Evolutionary conservation across 352 stramenopile genomes (phyloP).

Genomic region (Pythium sp.): DNA sequence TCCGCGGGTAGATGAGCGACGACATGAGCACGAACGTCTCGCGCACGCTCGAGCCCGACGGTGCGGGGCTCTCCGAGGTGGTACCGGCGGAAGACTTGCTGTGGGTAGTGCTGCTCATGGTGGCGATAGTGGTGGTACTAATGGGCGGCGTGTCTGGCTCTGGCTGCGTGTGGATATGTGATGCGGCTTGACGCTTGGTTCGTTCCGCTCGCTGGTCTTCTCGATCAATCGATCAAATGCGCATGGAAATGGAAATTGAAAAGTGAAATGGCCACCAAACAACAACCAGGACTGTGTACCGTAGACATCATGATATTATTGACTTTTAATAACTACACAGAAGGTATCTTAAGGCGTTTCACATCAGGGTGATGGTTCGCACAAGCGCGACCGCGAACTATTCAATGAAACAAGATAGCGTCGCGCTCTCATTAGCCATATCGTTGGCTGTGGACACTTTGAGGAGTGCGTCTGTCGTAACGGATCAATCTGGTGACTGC

Average conservation of each 20-base stretch:
- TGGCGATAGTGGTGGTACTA: background rate
- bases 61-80: conserved; percentile 3
- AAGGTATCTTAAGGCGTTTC: background rate
- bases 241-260: background rate
- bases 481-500: too few relatives aligned
- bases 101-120: background rate
- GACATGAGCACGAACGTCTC: conserved; percentile 82
- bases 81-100: too few relatives aligned
- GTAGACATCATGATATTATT: background rate
- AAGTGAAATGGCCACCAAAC: background rate
- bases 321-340: background rate
- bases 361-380: too few relatives aligned
- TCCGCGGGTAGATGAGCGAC: conserved; percentile 59
- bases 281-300: background rate
- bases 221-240: conserved; percentile 1
- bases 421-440: too few relatives aligned
- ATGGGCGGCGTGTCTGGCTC: too few relatives aligned
- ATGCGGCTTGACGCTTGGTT: background rate
- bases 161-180: background rate
- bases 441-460: too few relatives aligned
- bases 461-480: too few relatives aligned
- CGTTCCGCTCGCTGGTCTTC: background rate
- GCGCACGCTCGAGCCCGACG: conserved; percentile 54
- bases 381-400: too few relatives aligned
- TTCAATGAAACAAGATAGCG: too few relatives aligned